Conservation (phyloP, 768 basidiomycete genomes). For the Auricularia heimuer region DNA sequence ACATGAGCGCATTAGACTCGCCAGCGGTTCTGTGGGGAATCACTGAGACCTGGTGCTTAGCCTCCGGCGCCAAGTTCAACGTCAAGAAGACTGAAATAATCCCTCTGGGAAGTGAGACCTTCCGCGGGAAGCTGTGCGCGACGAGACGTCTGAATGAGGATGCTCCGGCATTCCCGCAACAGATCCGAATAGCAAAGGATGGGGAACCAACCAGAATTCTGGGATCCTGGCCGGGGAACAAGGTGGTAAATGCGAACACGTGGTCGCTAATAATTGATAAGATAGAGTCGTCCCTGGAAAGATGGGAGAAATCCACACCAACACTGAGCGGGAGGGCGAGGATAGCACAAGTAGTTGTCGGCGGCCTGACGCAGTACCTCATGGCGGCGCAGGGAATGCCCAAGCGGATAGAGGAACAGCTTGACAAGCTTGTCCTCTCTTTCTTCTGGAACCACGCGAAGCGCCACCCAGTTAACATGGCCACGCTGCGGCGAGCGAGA, state of each 20-base stretch:
- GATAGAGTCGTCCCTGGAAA: constrained; percentile 12
- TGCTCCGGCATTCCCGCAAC: constrained; percentile 10
- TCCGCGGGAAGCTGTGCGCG: constrained; percentile 10
- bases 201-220: constrained; percentile 21
- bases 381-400: constrained; percentile 31
- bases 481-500: too few relatives aligned
- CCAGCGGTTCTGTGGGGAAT: constrained; percentile 17
- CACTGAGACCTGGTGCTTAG: constrained; percentile 30
- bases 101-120: constrained; percentile 20
- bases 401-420: constrained; percentile 10
- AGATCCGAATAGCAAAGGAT: constrained; percentile 22
- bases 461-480: too few relatives aligned
- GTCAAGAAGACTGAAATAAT: constrained; percentile 29
- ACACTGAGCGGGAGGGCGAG: constrained; percentile 20
- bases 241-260: constrained; percentile 8
- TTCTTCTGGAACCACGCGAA: constrained; percentile 19
- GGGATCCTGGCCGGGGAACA: constrained; percentile 25
- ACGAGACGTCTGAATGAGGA: background rate
- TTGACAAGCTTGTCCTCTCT: constrained; percentile 13
- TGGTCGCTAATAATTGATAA: constrained; percentile 23
- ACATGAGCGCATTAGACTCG: constrained; percentile 17
- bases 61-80: constrained; percentile 34
- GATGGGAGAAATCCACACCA: constrained; percentile 22
- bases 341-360: constrained; percentile 20
- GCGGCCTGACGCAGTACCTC: constrained; percentile 26